phyloP scores from a whole-genome alignment of 495 filamentous ascomycete species.

The Neurospora africana region DNA sequence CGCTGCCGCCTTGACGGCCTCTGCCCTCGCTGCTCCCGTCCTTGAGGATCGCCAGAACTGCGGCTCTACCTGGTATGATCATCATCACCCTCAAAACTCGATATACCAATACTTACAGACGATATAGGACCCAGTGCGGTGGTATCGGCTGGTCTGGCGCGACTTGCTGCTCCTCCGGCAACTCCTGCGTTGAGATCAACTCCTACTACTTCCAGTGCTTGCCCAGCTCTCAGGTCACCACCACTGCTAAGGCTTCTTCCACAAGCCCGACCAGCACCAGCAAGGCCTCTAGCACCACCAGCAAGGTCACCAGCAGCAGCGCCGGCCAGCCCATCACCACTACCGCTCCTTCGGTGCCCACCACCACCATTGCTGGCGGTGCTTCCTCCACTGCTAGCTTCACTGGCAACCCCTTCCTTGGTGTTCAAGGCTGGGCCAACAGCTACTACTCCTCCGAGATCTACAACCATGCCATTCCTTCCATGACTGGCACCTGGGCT shows the following conservation, averaged over 20 bases:
- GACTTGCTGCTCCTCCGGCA: conserved; percentile 36
- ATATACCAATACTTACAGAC: neutral
- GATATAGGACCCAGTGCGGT: conserved; percentile 37
- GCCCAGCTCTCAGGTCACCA: conserved; percentile 15
- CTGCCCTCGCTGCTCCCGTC: conserved; percentile 29
- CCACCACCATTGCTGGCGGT: conserved; percentile 8
- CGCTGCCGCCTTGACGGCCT: conserved; percentile 22
- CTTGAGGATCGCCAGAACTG: conserved; percentile 33
- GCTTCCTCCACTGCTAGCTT: conserved; percentile 21
- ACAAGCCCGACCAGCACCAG: conserved; percentile 9
- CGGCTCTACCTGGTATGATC: conserved; percentile 22
- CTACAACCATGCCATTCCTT: conserved; percentile 39
- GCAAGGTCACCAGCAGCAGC: neutral
- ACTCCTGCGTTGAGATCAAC: conserved; percentile 33
- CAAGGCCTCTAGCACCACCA: neutral
- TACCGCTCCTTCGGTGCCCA: neutral
- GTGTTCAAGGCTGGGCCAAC: conserved; percentile 46
- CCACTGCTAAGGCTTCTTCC: conserved; percentile 6
- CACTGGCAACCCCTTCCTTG: conserved; percentile 43
- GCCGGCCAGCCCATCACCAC: neutral
- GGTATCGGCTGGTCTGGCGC: conserved; percentile 36
- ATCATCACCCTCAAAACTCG: neutral
- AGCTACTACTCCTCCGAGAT: conserved; percentile 50
- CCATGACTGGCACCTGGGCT: conserved; percentile 27
- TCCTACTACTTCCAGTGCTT: conserved; percentile 42